Base-by-base conservation (phyloP, 2,329 filamentous ascomycete species). In the Botryosphaeria agaves region DNA sequence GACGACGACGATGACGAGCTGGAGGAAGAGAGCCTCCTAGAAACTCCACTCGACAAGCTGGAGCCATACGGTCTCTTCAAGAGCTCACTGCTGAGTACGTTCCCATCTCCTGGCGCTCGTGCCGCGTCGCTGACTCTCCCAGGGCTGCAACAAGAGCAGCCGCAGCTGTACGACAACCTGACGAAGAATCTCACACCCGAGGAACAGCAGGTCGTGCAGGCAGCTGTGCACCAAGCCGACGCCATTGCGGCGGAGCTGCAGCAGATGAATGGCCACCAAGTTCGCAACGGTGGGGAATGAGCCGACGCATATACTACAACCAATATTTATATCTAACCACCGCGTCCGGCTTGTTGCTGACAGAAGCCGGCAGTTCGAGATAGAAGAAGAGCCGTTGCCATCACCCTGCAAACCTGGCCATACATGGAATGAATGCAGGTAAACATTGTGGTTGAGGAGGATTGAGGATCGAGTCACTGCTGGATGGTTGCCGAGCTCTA, bases 51-150 rank as follows among this genome's bases (percentile, higher is more conserved):
- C 15, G 89, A 98, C 55, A 89, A 89, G 59, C 68, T 98, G 37
- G 89, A 98, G 57, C 85, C 87, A 2, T 98, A 98, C 47, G 70
- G 76, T 49, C 63, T 93, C 37, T 94, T 98, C 68, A 78, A 83
- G 51, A 65, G 69, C 37, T 76, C 81, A 12, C 62, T 95, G 41
- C 56, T 87, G 48, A 78, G 85, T 93, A 72, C 55, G 81, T 72
- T 15, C 6, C 15, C 26, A 20, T 15, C 7, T 26, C 9, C 21
- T 12, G 9, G 21, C 12, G 14, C 5, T 19, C 12, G 9, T 12
- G 12, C 21, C 21, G 12, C 9, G 21, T 12, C 12, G 12, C 9
- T 11, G 5, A 18, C 20, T 15, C 12, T 30, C 31, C 29, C 49
- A 92, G 84, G 71, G 54, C 70, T 95, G 49, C 83, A 94, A 69